Evolutionary conservation across 371 early-diverging fungal species (phyloP).

Genomic region (Rhizopus arrhizus): DNA sequence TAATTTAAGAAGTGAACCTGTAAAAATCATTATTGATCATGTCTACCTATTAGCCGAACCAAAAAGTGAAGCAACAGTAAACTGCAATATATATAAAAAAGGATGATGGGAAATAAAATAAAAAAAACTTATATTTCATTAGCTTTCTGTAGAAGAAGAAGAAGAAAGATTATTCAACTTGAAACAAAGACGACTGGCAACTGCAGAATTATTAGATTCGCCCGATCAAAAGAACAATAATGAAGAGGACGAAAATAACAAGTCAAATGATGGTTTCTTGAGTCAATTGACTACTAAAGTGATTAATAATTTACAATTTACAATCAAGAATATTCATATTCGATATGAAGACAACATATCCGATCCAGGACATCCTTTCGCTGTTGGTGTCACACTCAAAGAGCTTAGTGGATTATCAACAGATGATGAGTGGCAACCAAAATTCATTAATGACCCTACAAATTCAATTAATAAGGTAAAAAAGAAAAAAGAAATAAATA

Average conservation of each 20-base stretch:
- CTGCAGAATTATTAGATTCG: slow-evolving; percentile 69
- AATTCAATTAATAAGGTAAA: slow-evolving; percentile 70
- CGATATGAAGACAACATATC: slow-evolving; percentile 80
- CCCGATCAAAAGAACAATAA: slow-evolving; percentile 47
- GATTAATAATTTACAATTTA: slow-evolving; percentile 85
- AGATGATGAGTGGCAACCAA: slow-evolving; percentile 72
- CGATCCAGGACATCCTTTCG: slow-evolving; percentile 68
- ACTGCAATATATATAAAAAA: background rate
- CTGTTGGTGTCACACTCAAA: slow-evolving; percentile 76
- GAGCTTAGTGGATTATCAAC: slow-evolving; percentile 84
- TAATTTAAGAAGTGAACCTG: slow-evolving; percentile 84
- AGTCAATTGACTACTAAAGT: slow-evolving; percentile 78
- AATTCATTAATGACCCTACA: slow-evolving; percentile 66
- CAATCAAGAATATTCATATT: slow-evolving; percentile 87
- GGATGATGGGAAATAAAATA: background rate
- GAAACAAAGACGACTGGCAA: slow-evolving; percentile 82
- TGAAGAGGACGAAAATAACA: slow-evolving; percentile 53
- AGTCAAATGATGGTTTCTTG: slow-evolving; percentile 63
- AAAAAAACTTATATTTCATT: background rate
- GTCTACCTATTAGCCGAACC: slow-evolving; percentile 79
- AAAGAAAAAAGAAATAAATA: background rate
- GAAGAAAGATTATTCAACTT: slow-evolving; percentile 77
- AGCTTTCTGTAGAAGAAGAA: slow-evolving; percentile 71
- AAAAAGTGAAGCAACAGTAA: slow-evolving; percentile 57
- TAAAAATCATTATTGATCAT: slow-evolving; percentile 75